Percentiles rank a stretch among this genome's conserved stretches.
Evolutionary conservation across 2,329 filamentous ascomycete species (phyloP).

Genomic region (Pseudopyrenochaeta lycopersici): DNA sequence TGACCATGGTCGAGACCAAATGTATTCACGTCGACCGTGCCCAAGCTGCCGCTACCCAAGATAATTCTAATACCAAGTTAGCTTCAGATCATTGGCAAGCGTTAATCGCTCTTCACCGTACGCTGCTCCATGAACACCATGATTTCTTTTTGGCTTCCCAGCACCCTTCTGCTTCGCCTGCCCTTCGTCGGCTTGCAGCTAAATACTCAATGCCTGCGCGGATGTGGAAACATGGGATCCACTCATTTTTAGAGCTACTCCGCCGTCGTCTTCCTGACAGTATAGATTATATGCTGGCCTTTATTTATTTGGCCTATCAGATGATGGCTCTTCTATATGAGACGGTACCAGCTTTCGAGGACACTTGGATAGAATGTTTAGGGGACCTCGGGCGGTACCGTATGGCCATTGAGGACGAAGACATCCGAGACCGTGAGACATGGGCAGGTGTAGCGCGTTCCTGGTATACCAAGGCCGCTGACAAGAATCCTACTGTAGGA

Average conservation of each 20-base stretch:
- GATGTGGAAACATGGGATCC: slow-evolving; percentile 95
- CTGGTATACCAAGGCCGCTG: slow-evolving; percentile 83
- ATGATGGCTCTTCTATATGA: slow-evolving; percentile 91
- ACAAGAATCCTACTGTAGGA: slow-evolving; percentile 77
- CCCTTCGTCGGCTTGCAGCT: slow-evolving; percentile 72
- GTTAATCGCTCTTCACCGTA: slow-evolving; percentile 81
- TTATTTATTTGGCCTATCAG: slow-evolving; percentile 87
- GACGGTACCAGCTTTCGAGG: slow-evolving; percentile 81
- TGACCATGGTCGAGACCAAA: slow-evolving; percentile 87
- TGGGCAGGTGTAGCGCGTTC: slow-evolving; percentile 83
- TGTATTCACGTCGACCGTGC: slow-evolving; percentile 83
- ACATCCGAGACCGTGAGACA: slow-evolving; percentile 75
- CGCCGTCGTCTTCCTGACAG: slow-evolving; percentile 75
- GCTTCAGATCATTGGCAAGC: slow-evolving; percentile 82
- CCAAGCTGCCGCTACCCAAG: slow-evolving; percentile 64
- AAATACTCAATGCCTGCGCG: slow-evolving; percentile 92
- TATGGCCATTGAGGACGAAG: slow-evolving; percentile 91
- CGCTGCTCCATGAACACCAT: slow-evolving; percentile 75
- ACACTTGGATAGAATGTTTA: slow-evolving; percentile 93
- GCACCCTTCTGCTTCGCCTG: slow-evolving; percentile 76
- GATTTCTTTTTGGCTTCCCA: slow-evolving; percentile 81
- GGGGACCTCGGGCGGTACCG: slow-evolving; percentile 85
- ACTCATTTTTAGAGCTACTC: slow-evolving; percentile 78
- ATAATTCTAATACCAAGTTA: slow-evolving; percentile 55
- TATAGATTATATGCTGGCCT: slow-evolving; percentile 88